Evolutionary conservation across 257 asterid genomes (phyloP).

Genomic region (Solanum sejunctum): DNA sequence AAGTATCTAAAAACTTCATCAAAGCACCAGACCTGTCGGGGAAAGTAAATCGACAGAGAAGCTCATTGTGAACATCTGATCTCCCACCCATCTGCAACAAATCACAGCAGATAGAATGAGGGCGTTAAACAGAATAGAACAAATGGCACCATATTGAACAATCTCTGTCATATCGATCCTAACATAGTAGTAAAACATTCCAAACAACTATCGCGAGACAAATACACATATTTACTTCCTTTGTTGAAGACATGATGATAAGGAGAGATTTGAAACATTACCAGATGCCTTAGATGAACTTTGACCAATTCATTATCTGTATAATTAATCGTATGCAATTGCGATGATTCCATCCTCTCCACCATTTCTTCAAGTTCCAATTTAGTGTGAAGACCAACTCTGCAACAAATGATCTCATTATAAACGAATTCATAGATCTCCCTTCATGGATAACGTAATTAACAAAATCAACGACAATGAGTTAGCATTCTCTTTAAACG

Average conservation of each 20-base stretch:
- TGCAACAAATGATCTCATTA: background rate
- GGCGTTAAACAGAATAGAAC: background rate
- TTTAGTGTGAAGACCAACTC: conserved; percentile 76
- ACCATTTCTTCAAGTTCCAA: conserved; percentile 64
- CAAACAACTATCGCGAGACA: background rate
- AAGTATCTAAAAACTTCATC: conserved; percentile 70
- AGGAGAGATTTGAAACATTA: conserved; percentile 7
- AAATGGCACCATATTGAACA: too few species aligned
- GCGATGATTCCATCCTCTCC: conserved; percentile 40
- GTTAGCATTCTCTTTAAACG: background rate
- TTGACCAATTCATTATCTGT: conserved; percentile 80
- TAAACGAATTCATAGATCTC: background rate
- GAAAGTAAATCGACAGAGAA: conserved; percentile 75
- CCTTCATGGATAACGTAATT: background rate
- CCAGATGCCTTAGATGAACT: conserved; percentile 88
- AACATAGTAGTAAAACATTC: background rate
- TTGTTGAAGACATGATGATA: background rate
- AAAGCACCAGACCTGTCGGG: conserved; percentile 87
- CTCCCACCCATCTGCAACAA: conserved; percentile 77
- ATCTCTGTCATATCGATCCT: background rate
- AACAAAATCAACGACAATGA: background rate
- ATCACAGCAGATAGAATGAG: background rate
- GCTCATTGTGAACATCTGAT: conserved; percentile 61
- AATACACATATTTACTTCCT: background rate
- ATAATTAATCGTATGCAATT: conserved; percentile 51